Base-by-base conservation (phyloP, 2,329 filamentous ascomycete species). In the Epichloe hybrida region DNA sequence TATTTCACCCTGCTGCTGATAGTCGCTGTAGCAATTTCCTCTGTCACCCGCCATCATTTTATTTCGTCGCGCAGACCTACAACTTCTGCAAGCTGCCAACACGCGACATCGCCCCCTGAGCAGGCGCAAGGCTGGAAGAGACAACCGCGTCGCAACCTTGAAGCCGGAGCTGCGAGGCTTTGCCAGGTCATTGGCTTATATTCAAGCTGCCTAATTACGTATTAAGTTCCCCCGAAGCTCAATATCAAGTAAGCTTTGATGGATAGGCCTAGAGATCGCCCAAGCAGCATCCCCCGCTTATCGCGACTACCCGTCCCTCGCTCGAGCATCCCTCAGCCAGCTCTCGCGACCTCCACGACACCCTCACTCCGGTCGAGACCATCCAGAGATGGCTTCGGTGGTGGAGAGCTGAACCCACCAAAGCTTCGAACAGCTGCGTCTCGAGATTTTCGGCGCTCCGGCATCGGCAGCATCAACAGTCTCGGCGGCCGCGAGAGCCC, bases 381-480 rank as follows among this genome's bases (percentile, higher is more conserved):
- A n/a, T 52, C 47, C 9, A 40, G 47, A 31, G 49, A 52, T 23
- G 42, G 39, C 20, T 49, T 57, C 7, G 50, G 54, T 5, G 56
- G 50, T 41, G 59, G 58, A 20, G 65, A 68, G 31, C 55, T 71
- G 42, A 66, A 66, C 52, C 67, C 65, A 44, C 68, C 70, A 15
- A 69, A 69, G 50, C 62, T 73, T 12, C 68, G 71, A 34, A 53
- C 66, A 27, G 60, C 68, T n/a, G 49, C 66, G 44, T 72, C 72
- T 3, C 64, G 68, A 50, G 66, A 67, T 52, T 69, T 64, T 53
- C 61, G 72, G 37, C 62, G 61, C 21, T 50, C 61, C 5, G 57
- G 56, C 46, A 51, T 57, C 42, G 57, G 53, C 49, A 47, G 57
- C 52, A 1, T 54, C 55, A 17, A 52, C 57, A 27, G 56, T 47